A percentile compares a stretch with the other conserved stretches of the same genome.
These are phyloP conservation scores for Ceratocystis colombiana DNA, from an alignment of 2,329 filamentous ascomycete species.

Conservation along the genomic window DNA sequence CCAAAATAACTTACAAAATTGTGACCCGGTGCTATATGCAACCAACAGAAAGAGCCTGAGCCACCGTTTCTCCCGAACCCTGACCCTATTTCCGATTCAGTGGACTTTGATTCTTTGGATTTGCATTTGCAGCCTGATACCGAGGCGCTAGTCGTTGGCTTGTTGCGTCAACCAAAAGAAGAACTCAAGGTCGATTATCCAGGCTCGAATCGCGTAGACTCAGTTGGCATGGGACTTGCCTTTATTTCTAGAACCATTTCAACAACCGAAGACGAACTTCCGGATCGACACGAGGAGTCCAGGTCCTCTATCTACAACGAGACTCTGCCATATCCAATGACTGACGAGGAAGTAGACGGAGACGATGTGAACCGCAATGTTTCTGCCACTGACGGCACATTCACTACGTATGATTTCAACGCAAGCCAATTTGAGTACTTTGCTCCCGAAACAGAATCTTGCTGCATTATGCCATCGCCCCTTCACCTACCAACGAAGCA, in stretches of 20 bases:
- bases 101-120: background rate
- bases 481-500: slow-evolving; percentile 1
- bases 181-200: background rate
- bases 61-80: slow-evolving; percentile 16
- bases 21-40: background rate
- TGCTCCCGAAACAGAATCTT: background rate
- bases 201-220: background rate
- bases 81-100: background rate
- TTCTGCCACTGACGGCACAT: slow-evolving; percentile 9
- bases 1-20: background rate
- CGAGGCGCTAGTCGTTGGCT: background rate
- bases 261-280: background rate
- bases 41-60: slow-evolving; percentile 12
- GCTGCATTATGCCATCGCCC: slow-evolving; percentile 2
- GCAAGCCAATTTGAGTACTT: background rate
- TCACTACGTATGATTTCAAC: background rate
- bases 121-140: slow-evolving; percentile 1
- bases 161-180: background rate
- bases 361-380: background rate
- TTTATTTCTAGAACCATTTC: background rate
- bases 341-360: background rate
- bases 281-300: background rate
- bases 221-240: background rate
- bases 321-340: background rate
- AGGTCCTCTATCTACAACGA: background rate